These are phyloP conservation scores for Tagetes patula DNA, from an alignment of 129 eudicot genomes.

Conservation along the genomic window DNA sequence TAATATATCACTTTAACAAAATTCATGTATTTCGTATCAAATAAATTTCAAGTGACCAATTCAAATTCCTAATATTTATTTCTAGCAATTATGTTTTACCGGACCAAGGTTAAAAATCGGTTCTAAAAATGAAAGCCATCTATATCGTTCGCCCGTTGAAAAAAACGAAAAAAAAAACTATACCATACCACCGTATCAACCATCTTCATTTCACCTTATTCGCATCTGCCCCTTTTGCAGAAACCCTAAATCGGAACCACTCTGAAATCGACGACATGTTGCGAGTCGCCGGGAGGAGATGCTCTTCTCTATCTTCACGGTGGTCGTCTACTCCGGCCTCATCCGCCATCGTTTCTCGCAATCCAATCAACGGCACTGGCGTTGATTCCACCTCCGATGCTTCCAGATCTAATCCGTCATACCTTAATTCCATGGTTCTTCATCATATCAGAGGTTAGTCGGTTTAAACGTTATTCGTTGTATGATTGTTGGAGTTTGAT, in stretches of 20 bases:
- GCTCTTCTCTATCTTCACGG: constrained; percentile 53
- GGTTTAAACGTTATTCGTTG: background rate
- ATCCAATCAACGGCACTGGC: constrained; percentile 36
- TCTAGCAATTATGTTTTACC: no score
- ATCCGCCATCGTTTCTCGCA: constrained; percentile 27
- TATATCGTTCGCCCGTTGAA: constrained; percentile 25
- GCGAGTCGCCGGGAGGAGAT: constrained; percentile 60
- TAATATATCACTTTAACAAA: no score
- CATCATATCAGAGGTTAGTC: constrained; percentile 54
- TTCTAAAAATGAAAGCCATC: background rate
- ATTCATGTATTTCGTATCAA: no score
- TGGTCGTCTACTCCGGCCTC: constrained; percentile 36
- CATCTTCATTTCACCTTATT: constrained; percentile 1
- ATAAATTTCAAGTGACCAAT: no score
- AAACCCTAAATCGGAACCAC: constrained; percentile 34
- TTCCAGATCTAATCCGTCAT: constrained; percentile 39
- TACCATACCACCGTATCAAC: constrained; percentile 9
- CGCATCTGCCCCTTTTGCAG: constrained; percentile 12
- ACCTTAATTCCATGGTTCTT: constrained; percentile 27
- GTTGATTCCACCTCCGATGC: constrained; percentile 35
- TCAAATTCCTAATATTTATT: no score
- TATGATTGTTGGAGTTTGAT: background rate
- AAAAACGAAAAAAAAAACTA: constrained; percentile 2
- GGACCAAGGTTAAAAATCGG: background rate
- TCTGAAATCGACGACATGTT: constrained; percentile 35